Conservation (phyloP, 2,329 filamentous ascomycete species). For the Xylariaceae sp. region DNA sequence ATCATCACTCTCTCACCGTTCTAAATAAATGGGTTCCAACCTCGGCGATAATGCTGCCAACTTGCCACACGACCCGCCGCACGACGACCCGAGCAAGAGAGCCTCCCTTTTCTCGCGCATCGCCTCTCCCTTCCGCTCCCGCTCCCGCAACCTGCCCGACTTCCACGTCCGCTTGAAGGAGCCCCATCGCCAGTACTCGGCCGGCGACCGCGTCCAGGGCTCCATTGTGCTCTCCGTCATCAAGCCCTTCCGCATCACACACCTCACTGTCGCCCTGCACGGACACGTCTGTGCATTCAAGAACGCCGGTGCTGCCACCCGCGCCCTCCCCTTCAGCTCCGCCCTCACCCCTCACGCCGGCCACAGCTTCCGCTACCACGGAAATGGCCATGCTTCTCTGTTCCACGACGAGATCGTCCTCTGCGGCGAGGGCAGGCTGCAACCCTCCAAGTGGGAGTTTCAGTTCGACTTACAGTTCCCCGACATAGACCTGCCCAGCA, state of each 20-base stretch:
- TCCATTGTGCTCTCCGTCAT: conserved; percentile 69
- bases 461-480: conserved; percentile 73
- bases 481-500: conserved; percentile 72
- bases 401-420: conserved; percentile 81
- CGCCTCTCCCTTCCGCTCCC: conserved; percentile 49
- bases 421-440: conserved; percentile 73
- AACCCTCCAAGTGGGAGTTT: conserved; percentile 75
- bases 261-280: conserved; percentile 74
- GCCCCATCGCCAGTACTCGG: conserved; percentile 72
- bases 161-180: conserved; percentile 77
- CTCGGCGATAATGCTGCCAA: conserved; percentile 36
- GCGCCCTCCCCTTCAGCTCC: conserved; percentile 43
- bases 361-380: conserved; percentile 58
- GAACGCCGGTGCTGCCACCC: conserved; percentile 57
- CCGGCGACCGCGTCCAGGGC: conserved; percentile 72
- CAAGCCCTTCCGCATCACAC: conserved; percentile 74
- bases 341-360: conserved; percentile 38
- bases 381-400: conserved; percentile 74
- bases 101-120: conserved; percentile 53
- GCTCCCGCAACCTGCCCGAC: conserved; percentile 67
- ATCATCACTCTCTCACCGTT: conserved; percentile 1
- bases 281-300: conserved; percentile 79
- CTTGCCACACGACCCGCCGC: conserved; percentile 37
- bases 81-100: conserved; percentile 39
- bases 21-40: conserved; percentile 47